Evolutionary conservation across 1,284 basidiomycete genomes (phyloP).

Genomic region (Meira nashicola): DNA sequence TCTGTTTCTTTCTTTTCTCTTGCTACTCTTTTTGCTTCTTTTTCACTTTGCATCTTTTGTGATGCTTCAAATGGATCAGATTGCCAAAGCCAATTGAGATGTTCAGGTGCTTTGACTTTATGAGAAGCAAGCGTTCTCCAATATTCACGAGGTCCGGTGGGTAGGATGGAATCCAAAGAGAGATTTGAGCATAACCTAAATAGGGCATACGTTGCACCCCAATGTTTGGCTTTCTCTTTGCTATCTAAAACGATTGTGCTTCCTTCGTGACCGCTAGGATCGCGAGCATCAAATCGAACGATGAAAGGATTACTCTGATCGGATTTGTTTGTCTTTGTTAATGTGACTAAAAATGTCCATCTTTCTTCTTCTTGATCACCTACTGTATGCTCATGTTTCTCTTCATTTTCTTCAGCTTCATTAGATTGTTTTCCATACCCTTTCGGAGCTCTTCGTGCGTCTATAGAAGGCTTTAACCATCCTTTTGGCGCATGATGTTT

Average conservation of each 20-base stretch:
- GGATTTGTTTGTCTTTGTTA: slow-evolving; percentile 49
- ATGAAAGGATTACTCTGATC: slow-evolving; percentile 41
- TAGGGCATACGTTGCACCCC: slow-evolving; percentile 52
- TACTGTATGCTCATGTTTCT: too few species aligned
- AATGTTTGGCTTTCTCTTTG: slow-evolving; percentile 39
- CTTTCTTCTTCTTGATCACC: slow-evolving; percentile 11
- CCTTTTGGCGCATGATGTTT: slow-evolving; percentile 22
- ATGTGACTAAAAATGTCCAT: slow-evolving; percentile 39
- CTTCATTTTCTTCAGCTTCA: neutral
- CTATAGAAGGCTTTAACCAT: slow-evolving; percentile 6
- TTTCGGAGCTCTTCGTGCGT: neutral
- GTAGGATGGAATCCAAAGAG: slow-evolving; percentile 42
- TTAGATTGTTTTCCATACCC: neutral
- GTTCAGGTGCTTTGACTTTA: slow-evolving; percentile 37
- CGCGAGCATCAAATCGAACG: slow-evolving; percentile 45
- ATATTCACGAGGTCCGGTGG: slow-evolving; percentile 50
- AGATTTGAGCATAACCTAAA: slow-evolving; percentile 49
- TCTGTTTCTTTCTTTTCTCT: slow-evolving; percentile 29
- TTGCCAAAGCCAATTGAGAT: slow-evolving; percentile 45
- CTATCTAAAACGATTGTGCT: slow-evolving; percentile 33
- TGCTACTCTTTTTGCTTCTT: slow-evolving; percentile 18
- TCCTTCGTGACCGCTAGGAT: slow-evolving; percentile 35
- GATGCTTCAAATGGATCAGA: slow-evolving; percentile 50
- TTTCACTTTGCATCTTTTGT: slow-evolving; percentile 36
- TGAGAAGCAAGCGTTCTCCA: slow-evolving; percentile 46